A percentile compares a stretch with the other conserved stretches of the same genome.
Evolutionary conservation across 2,329 filamentous ascomycete species (phyloP).

Genomic region (Didymella exigua): DNA sequence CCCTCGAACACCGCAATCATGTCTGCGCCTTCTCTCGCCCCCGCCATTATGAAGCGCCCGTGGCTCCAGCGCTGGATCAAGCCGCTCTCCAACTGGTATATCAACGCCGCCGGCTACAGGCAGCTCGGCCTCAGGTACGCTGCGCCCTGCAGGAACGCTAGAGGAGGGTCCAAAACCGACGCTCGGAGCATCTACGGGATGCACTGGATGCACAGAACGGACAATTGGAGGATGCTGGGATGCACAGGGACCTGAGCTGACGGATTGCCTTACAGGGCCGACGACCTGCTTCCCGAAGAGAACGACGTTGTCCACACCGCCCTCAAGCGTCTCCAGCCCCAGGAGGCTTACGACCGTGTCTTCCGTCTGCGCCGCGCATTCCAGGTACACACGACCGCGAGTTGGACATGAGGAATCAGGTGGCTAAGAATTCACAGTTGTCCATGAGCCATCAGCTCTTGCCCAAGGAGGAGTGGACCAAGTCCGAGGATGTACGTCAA

Average conservation of each 20-base stretch:
- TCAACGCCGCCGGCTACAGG: conserved; percentile 87
- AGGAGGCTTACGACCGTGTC: conserved; percentile 94
- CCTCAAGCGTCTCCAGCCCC: conserved; percentile 85
- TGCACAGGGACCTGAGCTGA: conserved; percentile 31
- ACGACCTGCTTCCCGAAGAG: conserved; percentile 95
- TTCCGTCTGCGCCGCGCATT: conserved; percentile 96
- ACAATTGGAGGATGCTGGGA: neutral
- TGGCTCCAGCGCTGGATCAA: conserved; percentile 80
- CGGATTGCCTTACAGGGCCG: conserved; percentile 66
- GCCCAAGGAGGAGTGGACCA: conserved; percentile 69
- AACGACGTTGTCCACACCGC: conserved; percentile 83
- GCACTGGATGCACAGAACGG: conserved; percentile 1
- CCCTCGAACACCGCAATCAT: conserved; percentile 54
- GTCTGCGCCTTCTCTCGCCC: conserved; percentile 74
- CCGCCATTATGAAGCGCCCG: conserved; percentile 80
- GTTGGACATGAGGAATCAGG: neutral
- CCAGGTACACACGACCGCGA: conserved; percentile 64
- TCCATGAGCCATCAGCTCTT: conserved; percentile 70
- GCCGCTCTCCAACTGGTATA: conserved; percentile 88
- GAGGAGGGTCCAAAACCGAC: neutral
- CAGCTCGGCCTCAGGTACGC: conserved; percentile 86
- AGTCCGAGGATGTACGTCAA: conserved; percentile 64
- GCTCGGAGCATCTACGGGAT: neutral
- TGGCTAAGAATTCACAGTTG: conserved; percentile 55
- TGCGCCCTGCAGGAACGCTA: neutral